A percentile compares a stretch with the other conserved stretches of the same genome.
phyloP scores from a whole-genome alignment of 768 basidiomycete genomes.

The Naganishia randhawae region DNA sequence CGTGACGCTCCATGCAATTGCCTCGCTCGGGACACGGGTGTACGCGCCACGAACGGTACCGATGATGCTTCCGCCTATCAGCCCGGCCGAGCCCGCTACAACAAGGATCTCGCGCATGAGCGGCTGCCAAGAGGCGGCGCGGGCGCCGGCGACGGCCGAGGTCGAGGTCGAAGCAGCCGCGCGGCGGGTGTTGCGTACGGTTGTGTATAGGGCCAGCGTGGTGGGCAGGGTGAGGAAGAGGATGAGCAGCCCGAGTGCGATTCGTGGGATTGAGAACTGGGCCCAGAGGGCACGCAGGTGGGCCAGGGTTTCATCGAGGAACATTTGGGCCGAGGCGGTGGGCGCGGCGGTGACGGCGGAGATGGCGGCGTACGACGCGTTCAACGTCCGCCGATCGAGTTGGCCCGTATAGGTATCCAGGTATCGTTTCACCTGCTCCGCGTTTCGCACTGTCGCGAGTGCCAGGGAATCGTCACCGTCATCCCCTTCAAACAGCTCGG shows the following conservation, averaged over 20 bases:
- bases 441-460: slow-evolving; percentile 67
- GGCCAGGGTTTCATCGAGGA: slow-evolving; percentile 39
- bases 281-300: slow-evolving; percentile 86
- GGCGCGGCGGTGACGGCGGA: slow-evolving; percentile 26
- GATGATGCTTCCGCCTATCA: slow-evolving; percentile 55
- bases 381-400: slow-evolving; percentile 60
- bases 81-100: slow-evolving; percentile 57
- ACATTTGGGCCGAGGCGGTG: slow-evolving; percentile 31
- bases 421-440: slow-evolving; percentile 70
- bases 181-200: slow-evolving; percentile 52
- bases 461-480: slow-evolving; percentile 52
- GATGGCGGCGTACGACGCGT: slow-evolving; percentile 36
- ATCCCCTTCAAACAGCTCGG: slow-evolving; percentile 71
- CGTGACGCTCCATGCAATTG: slow-evolving; percentile 42
- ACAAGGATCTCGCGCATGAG: slow-evolving; percentile 55
- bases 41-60: slow-evolving; percentile 48
- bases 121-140: too few species aligned
- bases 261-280: slow-evolving; percentile 77
- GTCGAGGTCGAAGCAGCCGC: slow-evolving; percentile 2
- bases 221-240: slow-evolving; percentile 61
- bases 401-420: slow-evolving; percentile 75
- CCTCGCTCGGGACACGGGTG: slow-evolving; percentile 30
- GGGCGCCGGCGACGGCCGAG: too few species aligned
- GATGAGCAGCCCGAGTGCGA: slow-evolving; percentile 66
- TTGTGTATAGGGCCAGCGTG: slow-evolving; percentile 59